Evolutionary conservation across 306 rosid species (phyloP).

Genomic region (Malus sylvestris): DNA sequence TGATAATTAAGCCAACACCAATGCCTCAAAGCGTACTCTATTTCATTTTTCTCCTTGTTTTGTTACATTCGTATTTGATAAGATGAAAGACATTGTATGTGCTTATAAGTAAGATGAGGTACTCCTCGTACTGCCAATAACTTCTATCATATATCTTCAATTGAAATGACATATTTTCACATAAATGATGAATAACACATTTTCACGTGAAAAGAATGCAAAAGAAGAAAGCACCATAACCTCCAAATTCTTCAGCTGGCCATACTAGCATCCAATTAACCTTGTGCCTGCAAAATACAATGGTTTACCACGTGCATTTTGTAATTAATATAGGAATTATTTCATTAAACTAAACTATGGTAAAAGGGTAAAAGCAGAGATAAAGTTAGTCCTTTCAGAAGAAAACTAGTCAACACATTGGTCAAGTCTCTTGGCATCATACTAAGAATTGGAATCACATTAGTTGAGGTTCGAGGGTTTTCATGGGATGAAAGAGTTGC

Average conservation of each 20-base stretch:
- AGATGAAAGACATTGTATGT: accelerated
- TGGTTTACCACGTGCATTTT: neutral
- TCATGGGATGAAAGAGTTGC: neutral
- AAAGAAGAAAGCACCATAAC: neutral
- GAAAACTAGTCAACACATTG: neutral
- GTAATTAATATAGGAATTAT: neutral
- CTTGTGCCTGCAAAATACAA: conserved; percentile 26
- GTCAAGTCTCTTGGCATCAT: neutral
- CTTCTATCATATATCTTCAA: too few relatives aligned
- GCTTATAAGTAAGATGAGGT: too few relatives aligned
- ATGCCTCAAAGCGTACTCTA: too few relatives aligned
- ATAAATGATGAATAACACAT: too few relatives aligned
- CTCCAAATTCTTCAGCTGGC: neutral
- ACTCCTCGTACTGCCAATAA: too few relatives aligned
- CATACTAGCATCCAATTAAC: conserved; percentile 38
- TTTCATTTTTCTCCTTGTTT: too few relatives aligned
- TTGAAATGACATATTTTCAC: too few relatives aligned
- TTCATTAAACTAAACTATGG: neutral
- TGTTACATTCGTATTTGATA: too few relatives aligned
- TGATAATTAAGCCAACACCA: too few relatives aligned
- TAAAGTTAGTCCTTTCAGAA: neutral
- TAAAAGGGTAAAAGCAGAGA: neutral
- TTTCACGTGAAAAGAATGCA: too few relatives aligned
- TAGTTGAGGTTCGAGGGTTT: neutral
- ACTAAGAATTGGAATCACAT: neutral